Evolutionary conservation across 1,139 yeast genomes (phyloP).

Genomic region (Kodamaea fungicola): DNA sequence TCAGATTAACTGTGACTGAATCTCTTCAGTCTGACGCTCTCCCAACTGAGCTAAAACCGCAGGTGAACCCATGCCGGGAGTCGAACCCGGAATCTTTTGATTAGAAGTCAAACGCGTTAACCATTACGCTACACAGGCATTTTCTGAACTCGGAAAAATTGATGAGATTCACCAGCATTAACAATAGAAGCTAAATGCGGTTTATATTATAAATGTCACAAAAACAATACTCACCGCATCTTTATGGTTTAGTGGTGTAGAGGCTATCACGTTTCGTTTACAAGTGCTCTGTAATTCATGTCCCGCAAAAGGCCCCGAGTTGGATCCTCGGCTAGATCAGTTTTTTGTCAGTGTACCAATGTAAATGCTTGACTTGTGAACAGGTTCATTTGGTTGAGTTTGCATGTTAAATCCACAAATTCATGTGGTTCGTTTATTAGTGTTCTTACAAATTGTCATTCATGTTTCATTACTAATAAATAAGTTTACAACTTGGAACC

Average conservation of each 20-base stretch:
- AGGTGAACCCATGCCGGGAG: conserved; percentile 19
- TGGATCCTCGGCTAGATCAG: conserved; percentile 19
- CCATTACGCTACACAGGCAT: conserved; percentile 16
- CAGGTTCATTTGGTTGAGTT: no score
- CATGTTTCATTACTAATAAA: neutral
- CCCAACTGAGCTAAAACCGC: conserved; percentile 75
- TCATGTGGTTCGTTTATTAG: neutral
- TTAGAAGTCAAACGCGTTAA: conserved; percentile 18
- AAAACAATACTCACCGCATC: neutral
- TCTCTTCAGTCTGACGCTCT: conserved; percentile 84
- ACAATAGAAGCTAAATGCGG: no score
- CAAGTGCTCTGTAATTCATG: conserved; percentile 12
- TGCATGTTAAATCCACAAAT: conserved; percentile 1
- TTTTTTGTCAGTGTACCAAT: no score
- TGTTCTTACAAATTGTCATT: no score
- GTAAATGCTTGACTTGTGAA: no score
- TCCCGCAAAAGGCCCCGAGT: conserved; percentile 18
- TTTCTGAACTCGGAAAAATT: neutral
- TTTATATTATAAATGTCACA: no score
- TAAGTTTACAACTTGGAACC: conserved; percentile 38
- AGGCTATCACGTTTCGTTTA: conserved; percentile 21
- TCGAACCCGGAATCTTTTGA: conserved; percentile 22
- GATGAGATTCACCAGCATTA: no score
- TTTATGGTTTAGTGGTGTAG: conserved; percentile 17
- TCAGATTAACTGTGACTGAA: conserved; percentile 42